Evolutionary conservation across 176 grass and related monocot genomes (phyloP).

Genomic region (Carex myosuroides): DNA sequence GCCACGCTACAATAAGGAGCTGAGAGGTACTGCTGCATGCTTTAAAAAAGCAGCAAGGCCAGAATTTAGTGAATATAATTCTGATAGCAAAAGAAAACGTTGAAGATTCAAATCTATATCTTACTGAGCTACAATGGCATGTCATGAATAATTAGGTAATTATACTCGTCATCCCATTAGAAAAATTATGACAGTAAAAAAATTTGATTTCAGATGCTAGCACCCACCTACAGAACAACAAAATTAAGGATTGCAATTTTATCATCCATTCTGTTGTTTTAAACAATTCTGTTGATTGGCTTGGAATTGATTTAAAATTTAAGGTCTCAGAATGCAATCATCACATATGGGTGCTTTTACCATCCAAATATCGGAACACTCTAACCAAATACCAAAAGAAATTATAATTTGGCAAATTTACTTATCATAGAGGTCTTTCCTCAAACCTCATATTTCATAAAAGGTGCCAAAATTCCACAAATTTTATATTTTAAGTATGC

Average conservation of each 20-base stretch:
- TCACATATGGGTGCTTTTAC: background rate
- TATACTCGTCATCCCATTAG: background rate
- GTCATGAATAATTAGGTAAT: background rate
- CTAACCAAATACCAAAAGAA: background rate
- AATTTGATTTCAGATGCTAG: background rate
- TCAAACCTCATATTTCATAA: background rate
- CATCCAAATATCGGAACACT: background rate
- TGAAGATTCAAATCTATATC: background rate
- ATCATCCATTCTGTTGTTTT: background rate
- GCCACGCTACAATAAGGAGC: background rate
- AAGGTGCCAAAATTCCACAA: background rate
- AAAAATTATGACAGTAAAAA: background rate
- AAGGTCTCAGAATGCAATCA: background rate
- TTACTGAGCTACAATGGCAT: background rate
- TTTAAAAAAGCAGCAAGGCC: background rate
- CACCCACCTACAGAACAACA: background rate
- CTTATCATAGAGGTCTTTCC: background rate
- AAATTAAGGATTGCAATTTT: background rate
- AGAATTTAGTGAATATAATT: background rate
- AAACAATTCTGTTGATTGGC: background rate
- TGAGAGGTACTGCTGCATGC: background rate
- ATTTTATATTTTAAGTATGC: background rate
- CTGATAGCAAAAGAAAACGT: background rate
- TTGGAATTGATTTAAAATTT: background rate
- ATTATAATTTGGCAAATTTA: background rate